Percentiles rank a stretch among this genome's conserved stretches.
These are phyloP conservation scores for Helicocarpus griseus DNA, from an alignment of 2,329 filamentous ascomycete genomes.

Conservation along the genomic window DNA sequence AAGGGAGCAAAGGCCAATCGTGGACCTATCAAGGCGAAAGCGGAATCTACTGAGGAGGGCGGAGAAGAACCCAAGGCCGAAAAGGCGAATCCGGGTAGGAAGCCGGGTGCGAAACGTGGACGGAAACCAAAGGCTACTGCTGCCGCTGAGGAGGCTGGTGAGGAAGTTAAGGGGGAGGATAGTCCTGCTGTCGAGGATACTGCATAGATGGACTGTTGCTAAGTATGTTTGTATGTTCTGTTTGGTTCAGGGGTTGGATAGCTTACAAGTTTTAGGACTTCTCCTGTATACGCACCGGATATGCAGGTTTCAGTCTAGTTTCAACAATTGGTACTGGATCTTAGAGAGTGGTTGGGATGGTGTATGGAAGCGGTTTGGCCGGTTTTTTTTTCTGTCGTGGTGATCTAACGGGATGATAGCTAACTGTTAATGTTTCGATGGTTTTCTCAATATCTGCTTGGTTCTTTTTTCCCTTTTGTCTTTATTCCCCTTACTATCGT, in stretches of 20 bases:
- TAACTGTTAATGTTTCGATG: background rate
- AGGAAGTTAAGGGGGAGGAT: background rate
- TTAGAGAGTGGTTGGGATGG: background rate
- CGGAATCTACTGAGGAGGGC: background rate
- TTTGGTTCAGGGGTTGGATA: background rate
- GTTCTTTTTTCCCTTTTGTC: no score
- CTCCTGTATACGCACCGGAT: background rate
- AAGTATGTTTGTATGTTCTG: background rate
- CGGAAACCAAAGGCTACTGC: slow-evolving; percentile 6
- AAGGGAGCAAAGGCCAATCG: slow-evolving; percentile 15
- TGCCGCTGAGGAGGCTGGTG: background rate
- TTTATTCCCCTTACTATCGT: no score
- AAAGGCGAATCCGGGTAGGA: slow-evolving; percentile 1
- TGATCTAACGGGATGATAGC: background rate
- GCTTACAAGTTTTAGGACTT: background rate
- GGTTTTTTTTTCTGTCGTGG: background rate
- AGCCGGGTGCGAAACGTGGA: background rate
- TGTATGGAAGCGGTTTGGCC: background rate
- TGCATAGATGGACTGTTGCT: background rate
- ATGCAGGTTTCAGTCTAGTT: background rate
- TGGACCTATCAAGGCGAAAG: slow-evolving; percentile 15
- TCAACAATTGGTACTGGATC: no score
- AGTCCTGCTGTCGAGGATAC: background rate
- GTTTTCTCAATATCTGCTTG: background rate
- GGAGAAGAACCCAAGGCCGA: slow-evolving; percentile 1